Evolutionary conservation across 225 moss, liverwort and hornwort genomes (phyloP).

Genomic region (Asterella californica): DNA sequence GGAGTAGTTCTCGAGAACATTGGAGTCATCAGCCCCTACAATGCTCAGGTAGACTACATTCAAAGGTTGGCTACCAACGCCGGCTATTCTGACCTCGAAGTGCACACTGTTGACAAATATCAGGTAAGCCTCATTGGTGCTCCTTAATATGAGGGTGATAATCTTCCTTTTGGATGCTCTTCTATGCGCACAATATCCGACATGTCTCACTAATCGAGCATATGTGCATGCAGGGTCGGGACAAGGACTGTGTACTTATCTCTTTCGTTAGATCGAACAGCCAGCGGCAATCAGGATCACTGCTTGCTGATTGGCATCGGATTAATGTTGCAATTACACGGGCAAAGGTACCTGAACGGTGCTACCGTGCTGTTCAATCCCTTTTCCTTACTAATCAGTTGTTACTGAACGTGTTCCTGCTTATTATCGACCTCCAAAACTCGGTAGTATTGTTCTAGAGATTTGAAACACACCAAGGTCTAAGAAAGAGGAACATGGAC

Average conservation of each 20-base stretch:
- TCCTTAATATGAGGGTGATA: background rate
- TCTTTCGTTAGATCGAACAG: slow-evolving; percentile 51
- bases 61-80: slow-evolving; percentile 28
- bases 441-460: background rate
- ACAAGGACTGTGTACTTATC: slow-evolving; percentile 55
- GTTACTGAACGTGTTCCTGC: background rate
- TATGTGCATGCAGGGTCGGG: slow-evolving; percentile 41
- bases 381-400: too few relatives aligned
- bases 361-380: background rate
- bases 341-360: slow-evolving; percentile 38
- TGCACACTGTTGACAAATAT: slow-evolving; percentile 57
- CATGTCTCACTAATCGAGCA: background rate
- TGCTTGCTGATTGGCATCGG: slow-evolving; percentile 53
- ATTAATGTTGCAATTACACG: slow-evolving; percentile 58
- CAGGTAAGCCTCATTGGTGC: slow-evolving; percentile 25
- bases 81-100: slow-evolving; percentile 42
- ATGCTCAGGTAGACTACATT: slow-evolving; percentile 52
- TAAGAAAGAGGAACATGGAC: background rate
- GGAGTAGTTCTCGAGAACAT: slow-evolving; percentile 36
- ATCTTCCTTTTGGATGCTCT: background rate
- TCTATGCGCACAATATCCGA: background rate
- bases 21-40: slow-evolving; percentile 59
- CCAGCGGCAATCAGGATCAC: slow-evolving; percentile 33
- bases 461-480: too few relatives aligned
- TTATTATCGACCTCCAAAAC: background rate